These are phyloP conservation scores for Phialophora verrucosa DNA, from an alignment of 2,329 filamentous ascomycete genomes.

Conservation along the genomic window DNA sequence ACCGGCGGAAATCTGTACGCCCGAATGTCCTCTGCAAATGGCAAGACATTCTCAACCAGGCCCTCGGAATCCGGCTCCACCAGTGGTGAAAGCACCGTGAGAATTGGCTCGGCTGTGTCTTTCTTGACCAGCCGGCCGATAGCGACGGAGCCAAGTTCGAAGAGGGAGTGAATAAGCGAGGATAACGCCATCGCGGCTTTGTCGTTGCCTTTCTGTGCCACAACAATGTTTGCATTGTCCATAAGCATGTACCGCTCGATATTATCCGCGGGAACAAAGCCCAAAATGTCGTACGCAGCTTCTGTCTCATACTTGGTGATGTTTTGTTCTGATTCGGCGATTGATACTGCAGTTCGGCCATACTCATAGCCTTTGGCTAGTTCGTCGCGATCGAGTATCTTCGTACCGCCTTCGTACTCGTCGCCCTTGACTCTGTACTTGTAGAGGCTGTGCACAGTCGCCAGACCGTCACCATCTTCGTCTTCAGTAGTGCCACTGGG, in stretches of 20 bases:
- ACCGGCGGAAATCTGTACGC: conserved; percentile 90
- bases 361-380: conserved; percentile 95
- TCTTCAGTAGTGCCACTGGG: conserved; percentile 37
- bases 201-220: conserved; percentile 78
- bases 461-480: conserved; percentile 34
- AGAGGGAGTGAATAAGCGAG: conserved; percentile 84
- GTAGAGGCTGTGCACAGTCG: conserved; percentile 72
- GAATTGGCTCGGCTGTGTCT: conserved; percentile 75
- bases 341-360: conserved; percentile 87
- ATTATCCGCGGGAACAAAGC: conserved; percentile 77
- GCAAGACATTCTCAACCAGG: conserved; percentile 85
- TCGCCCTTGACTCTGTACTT: conserved; percentile 82
- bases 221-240: conserved; percentile 77
- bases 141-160: conserved; percentile 83
- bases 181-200: conserved; percentile 84
- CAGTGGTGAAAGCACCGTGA: conserved; percentile 79
- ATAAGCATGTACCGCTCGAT: conserved; percentile 84
- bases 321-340: conserved; percentile 83
- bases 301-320: conserved; percentile 84
- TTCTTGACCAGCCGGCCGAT: conserved; percentile 85
- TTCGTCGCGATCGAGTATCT: conserved; percentile 78
- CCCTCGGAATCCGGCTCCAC: conserved; percentile 82
- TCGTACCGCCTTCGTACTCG: conserved; percentile 75
- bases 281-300: conserved; percentile 78
- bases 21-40: conserved; percentile 90